Conservation (phyloP, 805 yeast genomes). For the Starmerella floris region DNA sequence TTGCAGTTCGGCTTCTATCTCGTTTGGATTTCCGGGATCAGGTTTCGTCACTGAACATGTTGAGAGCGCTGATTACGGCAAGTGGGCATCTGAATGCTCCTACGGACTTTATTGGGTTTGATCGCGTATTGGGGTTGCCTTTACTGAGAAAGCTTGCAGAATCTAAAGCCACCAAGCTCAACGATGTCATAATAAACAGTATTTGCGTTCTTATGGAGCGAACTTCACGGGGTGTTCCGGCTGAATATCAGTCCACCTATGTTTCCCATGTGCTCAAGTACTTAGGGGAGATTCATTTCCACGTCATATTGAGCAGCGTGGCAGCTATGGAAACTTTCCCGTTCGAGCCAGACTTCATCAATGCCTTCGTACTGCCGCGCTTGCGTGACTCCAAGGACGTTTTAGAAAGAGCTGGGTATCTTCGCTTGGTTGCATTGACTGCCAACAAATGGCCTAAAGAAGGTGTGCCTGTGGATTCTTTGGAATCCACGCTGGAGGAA, state of each 20-base stretch:
- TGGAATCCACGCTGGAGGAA: background rate
- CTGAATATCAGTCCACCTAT: slow-evolving; percentile 13
- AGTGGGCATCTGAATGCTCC: slow-evolving; percentile 9
- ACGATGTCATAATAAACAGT: slow-evolving; percentile 10
- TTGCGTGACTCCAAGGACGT: slow-evolving; percentile 24
- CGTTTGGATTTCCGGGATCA: slow-evolving; percentile 21
- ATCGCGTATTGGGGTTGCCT: slow-evolving; percentile 1
- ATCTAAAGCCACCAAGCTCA: background rate
- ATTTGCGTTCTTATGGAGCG: slow-evolving; percentile 20
- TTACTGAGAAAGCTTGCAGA: slow-evolving; percentile 4
- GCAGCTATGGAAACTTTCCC: slow-evolving; percentile 10
- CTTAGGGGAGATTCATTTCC: slow-evolving; percentile 5
- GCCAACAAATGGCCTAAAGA: slow-evolving; percentile 42
- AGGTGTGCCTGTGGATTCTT: background rate
- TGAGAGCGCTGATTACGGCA: slow-evolving; percentile 24
- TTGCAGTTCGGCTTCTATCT: slow-evolving; percentile 30
- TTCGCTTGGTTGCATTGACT: slow-evolving; percentile 42
- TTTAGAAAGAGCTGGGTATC: slow-evolving; percentile 38
- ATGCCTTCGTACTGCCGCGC: slow-evolving; percentile 35
- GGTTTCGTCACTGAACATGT: slow-evolving; percentile 17
- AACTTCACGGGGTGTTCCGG: slow-evolving; percentile 18
- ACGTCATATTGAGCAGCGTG: slow-evolving; percentile 10
- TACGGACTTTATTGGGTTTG: slow-evolving; percentile 18
- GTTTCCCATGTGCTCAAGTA: slow-evolving; percentile 3
- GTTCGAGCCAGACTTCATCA: slow-evolving; percentile 23